Conservation (phyloP, 1,139 yeast species). For the Komagataea norvegica region DNA sequence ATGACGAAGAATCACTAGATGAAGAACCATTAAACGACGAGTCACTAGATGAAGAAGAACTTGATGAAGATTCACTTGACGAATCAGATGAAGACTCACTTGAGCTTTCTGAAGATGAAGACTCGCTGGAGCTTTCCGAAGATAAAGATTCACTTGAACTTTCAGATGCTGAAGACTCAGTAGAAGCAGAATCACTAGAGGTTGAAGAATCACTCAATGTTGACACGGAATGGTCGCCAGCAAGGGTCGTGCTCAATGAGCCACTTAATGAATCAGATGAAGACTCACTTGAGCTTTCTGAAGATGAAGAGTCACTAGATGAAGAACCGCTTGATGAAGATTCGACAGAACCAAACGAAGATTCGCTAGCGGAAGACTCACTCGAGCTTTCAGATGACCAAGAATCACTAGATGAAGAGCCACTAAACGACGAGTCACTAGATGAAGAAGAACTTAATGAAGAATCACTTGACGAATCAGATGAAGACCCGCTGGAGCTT, state of each 20-base stretch:
- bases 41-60: no score
- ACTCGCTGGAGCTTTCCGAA: no score
- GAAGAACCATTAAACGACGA: not conserved
- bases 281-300: slow-evolving; percentile 1
- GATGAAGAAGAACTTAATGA: no score
- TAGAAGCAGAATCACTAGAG: not conserved
- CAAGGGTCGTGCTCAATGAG: no score
- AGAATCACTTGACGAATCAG: no score
- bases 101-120: no score
- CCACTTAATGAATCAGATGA: not conserved
- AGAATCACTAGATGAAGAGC: not conserved
- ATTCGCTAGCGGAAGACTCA: not conserved
- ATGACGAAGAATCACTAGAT: not conserved
- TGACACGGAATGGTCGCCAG: no score
- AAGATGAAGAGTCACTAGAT: slow-evolving; percentile 1
- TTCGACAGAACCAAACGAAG: not conserved
- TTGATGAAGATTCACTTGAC: no score
- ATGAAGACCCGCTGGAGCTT: no score
- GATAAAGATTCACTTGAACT: no score
- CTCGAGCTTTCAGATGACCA: not conserved
- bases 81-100: no score
- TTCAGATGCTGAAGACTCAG: slow-evolving; percentile 4
- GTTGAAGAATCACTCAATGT: no score
- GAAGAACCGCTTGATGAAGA: not conserved
- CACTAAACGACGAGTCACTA: not conserved